Evolutionary conservation across 2,329 filamentous ascomycete genomes (phyloP).

Genomic region (Fusarium humuli): DNA sequence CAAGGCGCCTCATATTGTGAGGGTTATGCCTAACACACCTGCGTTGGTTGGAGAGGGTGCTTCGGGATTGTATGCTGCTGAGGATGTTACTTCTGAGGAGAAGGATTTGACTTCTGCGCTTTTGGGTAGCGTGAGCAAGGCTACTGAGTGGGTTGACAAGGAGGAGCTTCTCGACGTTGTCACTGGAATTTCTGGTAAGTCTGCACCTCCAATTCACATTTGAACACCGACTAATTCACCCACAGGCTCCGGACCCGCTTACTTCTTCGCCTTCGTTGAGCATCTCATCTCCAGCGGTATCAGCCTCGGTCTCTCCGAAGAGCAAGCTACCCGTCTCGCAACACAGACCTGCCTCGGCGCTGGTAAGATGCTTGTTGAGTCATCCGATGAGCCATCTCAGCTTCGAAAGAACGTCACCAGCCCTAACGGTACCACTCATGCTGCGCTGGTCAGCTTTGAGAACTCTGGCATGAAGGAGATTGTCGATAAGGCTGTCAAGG

Average conservation of each 20-base stretch:
- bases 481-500: constrained; percentile 61
- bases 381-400: constrained; percentile 59
- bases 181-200: constrained; percentile 61
- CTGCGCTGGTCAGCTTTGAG: constrained; percentile 62
- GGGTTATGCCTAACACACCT: constrained; percentile 66
- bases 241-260: constrained; percentile 62
- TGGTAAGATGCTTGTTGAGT: constrained; percentile 62
- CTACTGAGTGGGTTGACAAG: constrained; percentile 61
- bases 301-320: constrained; percentile 58
- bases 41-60: constrained; percentile 64
- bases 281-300: constrained; percentile 60
- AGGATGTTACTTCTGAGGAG: constrained; percentile 57
- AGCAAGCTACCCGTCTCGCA: constrained; percentile 62
- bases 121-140: constrained; percentile 60
- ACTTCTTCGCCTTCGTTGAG: constrained; percentile 66
- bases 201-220: fast-evolving
- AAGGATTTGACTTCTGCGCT: constrained; percentile 57
- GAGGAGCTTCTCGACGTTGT: constrained; percentile 64
- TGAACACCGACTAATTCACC: neutral
- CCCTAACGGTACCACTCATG: constrained; percentile 64
- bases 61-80: constrained; percentile 59
- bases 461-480: constrained; percentile 56
- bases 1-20: constrained; percentile 58
- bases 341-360: constrained; percentile 65
- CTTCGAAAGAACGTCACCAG: constrained; percentile 64